Percentiles rank a stretch among this genome's conserved stretches.
phyloP scores from a whole-genome alignment of 2,329 filamentous ascomycete species.

The Neonectria sp. region DNA sequence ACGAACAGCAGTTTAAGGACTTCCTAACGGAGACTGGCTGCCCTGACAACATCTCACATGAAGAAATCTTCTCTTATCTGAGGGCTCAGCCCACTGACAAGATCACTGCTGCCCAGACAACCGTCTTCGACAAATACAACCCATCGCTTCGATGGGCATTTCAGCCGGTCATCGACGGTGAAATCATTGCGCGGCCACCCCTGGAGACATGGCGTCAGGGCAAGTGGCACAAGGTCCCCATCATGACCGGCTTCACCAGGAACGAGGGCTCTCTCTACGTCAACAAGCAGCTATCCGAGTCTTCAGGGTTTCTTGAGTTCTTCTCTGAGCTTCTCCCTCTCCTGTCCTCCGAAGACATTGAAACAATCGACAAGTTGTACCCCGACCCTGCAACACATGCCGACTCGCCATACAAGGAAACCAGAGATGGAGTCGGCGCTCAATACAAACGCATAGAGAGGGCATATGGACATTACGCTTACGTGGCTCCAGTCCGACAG shows the following conservation, averaged over 20 bases:
- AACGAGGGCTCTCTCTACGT: conserved; percentile 80
- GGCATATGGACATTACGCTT: conserved; percentile 69
- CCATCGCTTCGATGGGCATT: conserved; percentile 72
- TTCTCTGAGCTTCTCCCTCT: conserved; percentile 73
- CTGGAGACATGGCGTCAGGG: conserved; percentile 66
- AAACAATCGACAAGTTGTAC: conserved; percentile 70
- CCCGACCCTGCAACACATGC: conserved; percentile 64
- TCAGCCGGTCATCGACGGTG: conserved; percentile 75
- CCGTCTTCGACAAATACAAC: conserved; percentile 62
- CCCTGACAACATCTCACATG: conserved; percentile 29
- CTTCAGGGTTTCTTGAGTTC: conserved; percentile 70
- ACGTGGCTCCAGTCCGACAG: conserved; percentile 66
- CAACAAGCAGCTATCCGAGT: conserved; percentile 61
- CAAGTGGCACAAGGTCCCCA: conserved; percentile 52
- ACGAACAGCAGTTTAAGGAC: conserved; percentile 68
- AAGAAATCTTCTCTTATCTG: conserved; percentile 63
- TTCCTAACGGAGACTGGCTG: conserved; percentile 36
- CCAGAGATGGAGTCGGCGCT: conserved; percentile 57
- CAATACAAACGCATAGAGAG: conserved; percentile 70
- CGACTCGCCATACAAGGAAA: conserved; percentile 57
- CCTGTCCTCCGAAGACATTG: conserved; percentile 66
- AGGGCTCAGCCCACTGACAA: conserved; percentile 53
- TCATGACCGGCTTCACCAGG: conserved; percentile 79
- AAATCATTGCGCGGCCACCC: conserved; percentile 71
- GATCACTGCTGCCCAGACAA: conserved; percentile 55